Evolutionary conservation across 192 early-diverging fungal genomes (phyloP).

Genomic region (Mortierella antarctica): DNA sequence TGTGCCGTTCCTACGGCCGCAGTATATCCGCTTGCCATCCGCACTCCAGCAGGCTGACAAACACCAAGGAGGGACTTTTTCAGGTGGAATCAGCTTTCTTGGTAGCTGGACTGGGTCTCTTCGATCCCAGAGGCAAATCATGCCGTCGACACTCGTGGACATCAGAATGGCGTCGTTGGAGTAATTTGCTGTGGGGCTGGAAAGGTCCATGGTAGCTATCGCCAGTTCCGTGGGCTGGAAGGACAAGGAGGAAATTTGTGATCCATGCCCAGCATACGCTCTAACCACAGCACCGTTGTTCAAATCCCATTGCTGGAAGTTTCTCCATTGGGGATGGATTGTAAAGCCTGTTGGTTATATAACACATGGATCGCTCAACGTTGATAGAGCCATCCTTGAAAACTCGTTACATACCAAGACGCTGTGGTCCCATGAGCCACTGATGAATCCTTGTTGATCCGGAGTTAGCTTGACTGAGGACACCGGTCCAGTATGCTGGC

Average conservation of each 20-base stretch:
- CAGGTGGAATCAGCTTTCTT: constrained; percentile 61
- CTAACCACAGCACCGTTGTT: constrained; percentile 79
- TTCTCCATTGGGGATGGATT: neutral
- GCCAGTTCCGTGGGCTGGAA: constrained; percentile 70
- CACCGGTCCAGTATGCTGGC: constrained; percentile 85
- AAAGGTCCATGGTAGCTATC: constrained; percentile 30
- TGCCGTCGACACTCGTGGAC: constrained; percentile 82
- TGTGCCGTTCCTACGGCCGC: constrained; percentile 89
- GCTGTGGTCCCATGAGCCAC: constrained; percentile 95
- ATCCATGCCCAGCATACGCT: constrained; percentile 76
- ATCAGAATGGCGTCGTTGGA: constrained; percentile 62
- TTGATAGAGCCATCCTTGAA: too few species aligned
- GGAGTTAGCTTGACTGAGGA: constrained; percentile 84
- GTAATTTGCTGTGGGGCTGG: constrained; percentile 25
- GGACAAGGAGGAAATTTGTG: constrained; percentile 82
- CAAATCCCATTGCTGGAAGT: constrained; percentile 81
- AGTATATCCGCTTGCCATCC: constrained; percentile 83
- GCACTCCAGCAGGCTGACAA: constrained; percentile 85
- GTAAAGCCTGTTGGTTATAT: neutral
- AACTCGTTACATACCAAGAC: constrained; percentile 67
- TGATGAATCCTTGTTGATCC: constrained; percentile 84
- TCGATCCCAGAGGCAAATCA: constrained; percentile 80
- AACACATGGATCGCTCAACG: too few species aligned
- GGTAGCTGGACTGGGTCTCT: constrained; percentile 66
- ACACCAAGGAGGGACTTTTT: constrained; percentile 80